These are phyloP conservation scores for Ogataea zsoltii DNA, from an alignment of 805 yeast species.

Conservation along the genomic window DNA sequence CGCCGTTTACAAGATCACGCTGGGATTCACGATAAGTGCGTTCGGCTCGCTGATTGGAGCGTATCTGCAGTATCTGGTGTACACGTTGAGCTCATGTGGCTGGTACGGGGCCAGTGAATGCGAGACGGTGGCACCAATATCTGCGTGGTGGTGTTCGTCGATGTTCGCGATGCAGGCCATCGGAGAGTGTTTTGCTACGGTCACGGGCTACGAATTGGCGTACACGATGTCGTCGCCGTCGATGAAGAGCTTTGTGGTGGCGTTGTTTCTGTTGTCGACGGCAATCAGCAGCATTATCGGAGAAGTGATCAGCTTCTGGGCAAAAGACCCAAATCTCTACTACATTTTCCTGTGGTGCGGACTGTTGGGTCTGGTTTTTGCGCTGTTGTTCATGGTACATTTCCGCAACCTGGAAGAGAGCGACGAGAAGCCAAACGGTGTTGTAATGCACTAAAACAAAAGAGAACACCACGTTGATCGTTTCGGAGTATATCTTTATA, in stretches of 20 bases:
- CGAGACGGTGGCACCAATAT: constrained; percentile 28
- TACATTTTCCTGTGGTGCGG: constrained; percentile 40
- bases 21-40: constrained; percentile 49
- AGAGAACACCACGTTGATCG: no score
- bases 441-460: no score
- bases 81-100: constrained; percentile 49
- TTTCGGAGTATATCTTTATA: no score
- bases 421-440: not conserved
- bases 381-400: constrained; percentile 22
- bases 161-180: constrained; percentile 47
- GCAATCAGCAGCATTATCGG: constrained; percentile 50
- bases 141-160: constrained; percentile 36
- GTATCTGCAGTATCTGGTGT: constrained; percentile 44
- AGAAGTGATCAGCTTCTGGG: constrained; percentile 39
- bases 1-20: constrained; percentile 44
- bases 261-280: constrained; percentile 39
- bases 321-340: constrained; percentile 41
- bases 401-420: constrained; percentile 18
- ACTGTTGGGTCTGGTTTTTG: constrained; percentile 32
- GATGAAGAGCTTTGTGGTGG: constrained; percentile 53
- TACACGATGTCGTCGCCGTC: constrained; percentile 51
- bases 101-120: constrained; percentile 27
- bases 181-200: constrained; percentile 53
- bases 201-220: constrained; percentile 55
- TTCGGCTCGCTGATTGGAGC: constrained; percentile 51